phyloP scores from a whole-genome alignment of 2,329 filamentous ascomycete genomes.

The Aspergillus amoenus region DNA sequence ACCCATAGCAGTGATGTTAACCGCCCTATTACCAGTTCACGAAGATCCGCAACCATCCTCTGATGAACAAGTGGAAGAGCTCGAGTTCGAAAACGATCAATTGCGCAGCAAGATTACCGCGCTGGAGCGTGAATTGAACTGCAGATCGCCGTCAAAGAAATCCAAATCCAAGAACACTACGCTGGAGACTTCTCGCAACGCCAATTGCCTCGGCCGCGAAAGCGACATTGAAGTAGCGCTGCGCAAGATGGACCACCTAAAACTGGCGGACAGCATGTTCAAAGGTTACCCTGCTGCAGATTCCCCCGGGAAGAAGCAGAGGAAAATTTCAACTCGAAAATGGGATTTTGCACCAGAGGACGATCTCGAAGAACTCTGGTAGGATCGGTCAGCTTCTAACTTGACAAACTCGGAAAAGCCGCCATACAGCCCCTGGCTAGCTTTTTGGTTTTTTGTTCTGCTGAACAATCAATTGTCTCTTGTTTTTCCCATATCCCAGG shows the following conservation, averaged over 20 bases:
- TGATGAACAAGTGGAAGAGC: constrained; percentile 61
- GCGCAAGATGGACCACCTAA: constrained; percentile 40
- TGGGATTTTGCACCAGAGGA: constrained; percentile 48
- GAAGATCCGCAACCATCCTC: constrained; percentile 50
- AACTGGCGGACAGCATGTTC: constrained; percentile 37
- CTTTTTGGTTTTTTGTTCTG: neutral
- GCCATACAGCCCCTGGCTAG: too few relatives aligned
- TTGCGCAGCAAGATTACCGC: constrained; percentile 64
- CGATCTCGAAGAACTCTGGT: constrained; percentile 16
- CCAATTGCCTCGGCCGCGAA: constrained; percentile 35
- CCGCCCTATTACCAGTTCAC: constrained; percentile 33
- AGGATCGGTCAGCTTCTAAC: too few relatives aligned
- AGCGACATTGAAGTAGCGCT: constrained; percentile 42
- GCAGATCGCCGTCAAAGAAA: constrained; percentile 62
- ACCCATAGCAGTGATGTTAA: neutral
- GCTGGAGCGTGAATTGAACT: constrained; percentile 64
- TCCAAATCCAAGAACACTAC: constrained; percentile 32
- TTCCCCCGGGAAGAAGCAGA: constrained; percentile 39
- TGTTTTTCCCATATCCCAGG: neutral
- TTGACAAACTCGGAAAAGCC: too few relatives aligned
- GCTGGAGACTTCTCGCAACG: constrained; percentile 25
- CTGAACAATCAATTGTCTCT: neutral
- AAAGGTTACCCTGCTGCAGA: constrained; percentile 19
- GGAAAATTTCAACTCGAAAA: constrained; percentile 48
- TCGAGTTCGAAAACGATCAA: constrained; percentile 70